phyloP scores from a whole-genome alignment of 257 asterid genomes.

The Solanum piurae region DNA sequence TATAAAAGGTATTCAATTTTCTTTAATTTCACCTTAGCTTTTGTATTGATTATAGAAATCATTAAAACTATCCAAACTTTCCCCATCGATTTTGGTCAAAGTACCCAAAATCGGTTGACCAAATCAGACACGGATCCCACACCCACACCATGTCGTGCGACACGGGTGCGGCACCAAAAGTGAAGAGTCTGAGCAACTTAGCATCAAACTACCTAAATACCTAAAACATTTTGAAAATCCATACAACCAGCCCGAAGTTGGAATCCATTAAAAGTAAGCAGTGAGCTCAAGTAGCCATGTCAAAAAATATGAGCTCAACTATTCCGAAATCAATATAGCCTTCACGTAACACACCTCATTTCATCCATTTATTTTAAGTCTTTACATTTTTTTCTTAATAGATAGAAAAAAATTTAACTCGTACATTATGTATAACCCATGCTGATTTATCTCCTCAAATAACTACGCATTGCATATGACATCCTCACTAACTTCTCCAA shows the following conservation, averaged over 20 bases:
- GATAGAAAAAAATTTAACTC: neutral
- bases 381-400: neutral
- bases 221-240: neutral
- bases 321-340: neutral
- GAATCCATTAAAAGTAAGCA: neutral
- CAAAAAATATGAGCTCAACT: neutral
- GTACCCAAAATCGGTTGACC: neutral
- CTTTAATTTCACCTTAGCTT: neutral
- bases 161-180: neutral
- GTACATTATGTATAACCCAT: neutral
- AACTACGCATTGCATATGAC: neutral
- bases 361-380: neutral
- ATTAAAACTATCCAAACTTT: neutral
- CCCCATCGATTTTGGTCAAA: neutral
- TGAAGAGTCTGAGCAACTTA: neutral
- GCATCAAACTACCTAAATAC: neutral
- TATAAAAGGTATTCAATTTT: neutral
- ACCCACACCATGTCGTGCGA: neutral
- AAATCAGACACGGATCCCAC: neutral
- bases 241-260: neutral
- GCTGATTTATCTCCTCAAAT: neutral
- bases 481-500: neutral
- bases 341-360: neutral
- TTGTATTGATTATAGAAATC: neutral
- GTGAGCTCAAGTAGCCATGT: neutral